Evolutionary conservation across 2,329 filamentous ascomycete species (phyloP).

Genomic region (Neoscytalidium dimidiatum): DNA sequence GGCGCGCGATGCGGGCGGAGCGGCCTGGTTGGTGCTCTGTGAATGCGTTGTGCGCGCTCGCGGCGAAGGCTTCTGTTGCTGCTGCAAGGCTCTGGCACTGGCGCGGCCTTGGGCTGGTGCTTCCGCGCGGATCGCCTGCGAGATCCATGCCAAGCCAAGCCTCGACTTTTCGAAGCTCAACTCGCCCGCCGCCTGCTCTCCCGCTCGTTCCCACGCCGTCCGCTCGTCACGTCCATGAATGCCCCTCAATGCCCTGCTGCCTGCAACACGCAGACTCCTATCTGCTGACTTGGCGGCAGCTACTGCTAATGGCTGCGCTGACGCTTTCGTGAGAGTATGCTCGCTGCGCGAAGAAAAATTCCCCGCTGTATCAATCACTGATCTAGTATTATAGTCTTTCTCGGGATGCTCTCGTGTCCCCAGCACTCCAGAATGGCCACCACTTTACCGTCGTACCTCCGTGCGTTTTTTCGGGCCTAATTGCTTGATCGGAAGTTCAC

Average conservation of each 20-base stretch:
- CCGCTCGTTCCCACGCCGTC: background rate
- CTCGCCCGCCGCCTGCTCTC: background rate
- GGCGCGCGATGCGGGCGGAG: background rate
- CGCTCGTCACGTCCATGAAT: slow-evolving; percentile 10
- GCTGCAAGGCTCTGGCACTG: background rate
- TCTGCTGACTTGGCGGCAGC: background rate
- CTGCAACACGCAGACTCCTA: slow-evolving; percentile 7
- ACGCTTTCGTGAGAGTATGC: background rate
- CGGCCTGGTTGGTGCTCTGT: background rate
- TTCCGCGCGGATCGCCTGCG: background rate
- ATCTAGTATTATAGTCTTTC: background rate
- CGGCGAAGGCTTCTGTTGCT: background rate
- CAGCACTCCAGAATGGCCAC: background rate
- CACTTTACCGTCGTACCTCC: background rate
- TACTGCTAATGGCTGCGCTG: background rate
- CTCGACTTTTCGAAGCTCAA: slow-evolving; percentile 4
- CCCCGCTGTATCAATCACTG: background rate
- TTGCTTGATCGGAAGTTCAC: background rate
- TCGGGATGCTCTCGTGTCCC: background rate
- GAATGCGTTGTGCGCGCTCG: background rate
- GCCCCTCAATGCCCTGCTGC: slow-evolving; percentile 12
- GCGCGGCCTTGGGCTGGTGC: background rate
- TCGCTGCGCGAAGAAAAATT: background rate
- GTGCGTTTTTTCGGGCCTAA: background rate
- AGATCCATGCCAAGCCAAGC: background rate